Evolutionary conservation across 257 asterid species (phyloP).

Genomic region (Eustoma russellianum): DNA sequence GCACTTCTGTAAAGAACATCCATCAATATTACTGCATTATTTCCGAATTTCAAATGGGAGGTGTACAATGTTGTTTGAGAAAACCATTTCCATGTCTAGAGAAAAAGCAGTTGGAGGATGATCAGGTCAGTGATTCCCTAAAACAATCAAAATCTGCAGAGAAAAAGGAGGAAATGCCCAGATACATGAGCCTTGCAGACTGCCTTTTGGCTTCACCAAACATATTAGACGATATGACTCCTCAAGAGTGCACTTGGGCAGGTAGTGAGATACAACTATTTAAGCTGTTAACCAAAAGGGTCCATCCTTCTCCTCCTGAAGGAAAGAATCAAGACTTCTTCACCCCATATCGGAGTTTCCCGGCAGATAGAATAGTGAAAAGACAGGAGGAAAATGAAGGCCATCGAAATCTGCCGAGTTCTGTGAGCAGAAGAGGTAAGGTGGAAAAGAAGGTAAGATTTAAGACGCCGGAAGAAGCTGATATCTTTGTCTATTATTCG

Average conservation of each 20-base stretch:
- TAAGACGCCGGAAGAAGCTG: conserved; percentile 14
- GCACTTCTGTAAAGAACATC: conserved; percentile 1
- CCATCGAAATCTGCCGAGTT: not conserved
- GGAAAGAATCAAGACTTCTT: not conserved
- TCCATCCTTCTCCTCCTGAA: conserved; percentile 11
- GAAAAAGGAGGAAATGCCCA: not conserved
- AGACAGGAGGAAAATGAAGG: conserved; percentile 3
- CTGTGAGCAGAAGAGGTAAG: conserved; percentile 7
- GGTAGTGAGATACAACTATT: conserved; percentile 14
- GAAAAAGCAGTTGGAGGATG: not conserved
- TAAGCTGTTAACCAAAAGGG: conserved; percentile 3
- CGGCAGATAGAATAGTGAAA: not conserved
- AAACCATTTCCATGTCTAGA: not conserved
- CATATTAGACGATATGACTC: not conserved
- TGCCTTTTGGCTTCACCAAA: conserved; percentile 10
- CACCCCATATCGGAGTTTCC: conserved; percentile 5
- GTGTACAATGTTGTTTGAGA: conserved; percentile 8
- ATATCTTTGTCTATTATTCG: conserved; percentile 9
- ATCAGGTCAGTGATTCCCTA: not conserved
- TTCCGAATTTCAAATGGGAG: conserved; percentile 12
- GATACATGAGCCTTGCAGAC: conserved; percentile 9
- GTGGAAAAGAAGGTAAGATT: conserved; percentile 11
- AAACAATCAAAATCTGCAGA: not conserved
- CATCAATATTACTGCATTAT: not conserved
- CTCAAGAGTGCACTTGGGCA: too few relatives aligned